Evolutionary conservation across 495 filamentous ascomycete genomes (phyloP), one percentile per base, ranked within the genome.

Genomic region (Pyrenopolyporus hunteri): DNA sequence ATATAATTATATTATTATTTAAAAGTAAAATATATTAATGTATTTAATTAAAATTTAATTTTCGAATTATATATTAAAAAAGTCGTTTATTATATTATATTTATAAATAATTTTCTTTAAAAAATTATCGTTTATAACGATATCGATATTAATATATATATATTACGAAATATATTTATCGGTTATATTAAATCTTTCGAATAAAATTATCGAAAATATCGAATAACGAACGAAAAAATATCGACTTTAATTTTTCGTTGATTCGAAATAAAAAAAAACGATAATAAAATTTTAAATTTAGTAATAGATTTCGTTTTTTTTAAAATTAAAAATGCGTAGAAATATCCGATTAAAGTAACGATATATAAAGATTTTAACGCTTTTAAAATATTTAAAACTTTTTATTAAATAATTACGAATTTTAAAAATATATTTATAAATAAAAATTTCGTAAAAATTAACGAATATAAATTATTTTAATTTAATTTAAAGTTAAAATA

Each of bases 331-430:
- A 4, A 40, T 2, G 17, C 8, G 3, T 9, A 33, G 13, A 47
- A 47, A 33, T 16, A 47, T 33, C 2, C 20, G 10, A 47, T n/a
- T 20, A 33, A 33, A 1, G 22, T 47, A 11, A 47, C 13, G 7
- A 47, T 49, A 19, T 49, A 37, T 36, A 36, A 49, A 14, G 37
- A 49, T 28, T 9, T 49, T 6, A 49, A 36, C 9, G 26, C 36
- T 8, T 17, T 20, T 4, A 37, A 23, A 3, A 25, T 25, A 1
- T 23, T 25, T 14, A 36, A 49, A 22, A 22, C 6, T 20, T 49
- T 37, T 36, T 36, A 6, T 11, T n/a, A 8, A 7, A 14, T 36
- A 16, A 49, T 49, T 10, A 9, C 26, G 14, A 5, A 49, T 17
- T 49, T 20, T 33, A 19, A 19, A 32, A 20, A 32, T 20, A 47